Percentiles rank a stretch among this genome's conserved stretches.
These are phyloP conservation scores for Haplosporangium sp. DNA, from an alignment of 371 early-diverging fungal species.

Conservation along the genomic window DNA sequence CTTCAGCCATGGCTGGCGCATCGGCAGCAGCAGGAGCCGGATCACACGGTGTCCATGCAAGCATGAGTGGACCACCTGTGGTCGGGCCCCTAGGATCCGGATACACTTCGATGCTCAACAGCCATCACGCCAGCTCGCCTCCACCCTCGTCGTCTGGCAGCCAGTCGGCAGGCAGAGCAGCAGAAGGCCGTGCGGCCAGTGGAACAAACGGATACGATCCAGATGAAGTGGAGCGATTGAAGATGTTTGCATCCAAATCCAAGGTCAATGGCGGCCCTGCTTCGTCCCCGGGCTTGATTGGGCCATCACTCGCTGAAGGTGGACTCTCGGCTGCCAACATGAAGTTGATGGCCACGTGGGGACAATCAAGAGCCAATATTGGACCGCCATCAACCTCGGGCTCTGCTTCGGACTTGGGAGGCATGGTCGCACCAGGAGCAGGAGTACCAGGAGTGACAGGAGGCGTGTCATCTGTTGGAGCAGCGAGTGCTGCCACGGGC, in stretches of 20 bases:
- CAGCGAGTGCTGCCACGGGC: constrained; percentile 35
- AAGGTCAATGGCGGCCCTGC: constrained; percentile 37
- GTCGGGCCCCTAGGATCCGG: constrained; percentile 56
- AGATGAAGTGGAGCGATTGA: constrained; percentile 39
- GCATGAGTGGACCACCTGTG: constrained; percentile 53
- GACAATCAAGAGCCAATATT: constrained; percentile 16
- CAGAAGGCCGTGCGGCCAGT: constrained; percentile 10
- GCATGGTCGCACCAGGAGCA: constrained; percentile 18
- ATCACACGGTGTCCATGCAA: constrained; percentile 40
- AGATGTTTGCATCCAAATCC: constrained; percentile 32
- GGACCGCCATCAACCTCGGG: constrained; percentile 16
- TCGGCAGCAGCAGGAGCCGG: constrained; percentile 25
- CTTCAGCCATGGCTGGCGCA: constrained; percentile 29
- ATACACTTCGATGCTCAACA: constrained; percentile 45
- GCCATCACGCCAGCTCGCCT: constrained; percentile 48
- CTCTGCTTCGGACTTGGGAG: constrained; percentile 17
- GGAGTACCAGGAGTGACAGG: constrained; percentile 17
- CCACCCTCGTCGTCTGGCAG: constrained; percentile 4
- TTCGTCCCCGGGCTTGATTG: constrained; percentile 33
- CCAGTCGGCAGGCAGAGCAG: constrained; percentile 22
- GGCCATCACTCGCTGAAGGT: too few species aligned
- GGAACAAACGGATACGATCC: constrained; percentile 31
- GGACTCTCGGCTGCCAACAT: constrained; percentile 28
- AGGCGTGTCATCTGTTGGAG: constrained; percentile 19
- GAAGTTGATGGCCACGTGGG: constrained; percentile 28